These are phyloP conservation scores for Coemansia sp. DNA, from an alignment of 192 early-diverging fungal genomes.

Conservation along the genomic window DNA sequence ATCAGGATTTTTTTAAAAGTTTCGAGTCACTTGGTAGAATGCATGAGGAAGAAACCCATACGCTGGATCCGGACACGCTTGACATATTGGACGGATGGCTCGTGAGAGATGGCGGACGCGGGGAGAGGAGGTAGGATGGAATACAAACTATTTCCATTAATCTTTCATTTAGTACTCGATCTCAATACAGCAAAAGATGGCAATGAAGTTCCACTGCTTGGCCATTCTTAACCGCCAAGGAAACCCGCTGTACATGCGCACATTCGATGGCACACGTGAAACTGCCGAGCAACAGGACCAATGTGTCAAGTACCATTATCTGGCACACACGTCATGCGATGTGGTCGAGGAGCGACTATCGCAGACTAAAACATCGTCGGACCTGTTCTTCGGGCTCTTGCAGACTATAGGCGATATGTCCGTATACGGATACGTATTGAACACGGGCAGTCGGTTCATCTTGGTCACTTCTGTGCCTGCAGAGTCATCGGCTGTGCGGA, in stretches of 20 bases:
- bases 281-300: slow-evolving; percentile 54
- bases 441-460: slow-evolving; percentile 79
- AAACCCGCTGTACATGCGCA: slow-evolving; percentile 84
- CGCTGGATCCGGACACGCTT: neutral
- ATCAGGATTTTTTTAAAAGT: too few species aligned
- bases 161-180: too few species aligned
- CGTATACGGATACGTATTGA: slow-evolving; percentile 88
- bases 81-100: neutral
- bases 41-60: neutral
- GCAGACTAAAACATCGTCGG: slow-evolving; percentile 57
- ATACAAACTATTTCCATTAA: too few species aligned
- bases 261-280: slow-evolving; percentile 57
- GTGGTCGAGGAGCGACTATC: slow-evolving; percentile 68
- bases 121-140: too few species aligned
- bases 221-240: slow-evolving; percentile 60
- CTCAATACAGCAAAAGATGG: neutral
- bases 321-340: slow-evolving; percentile 90
- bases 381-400: slow-evolving; percentile 85
- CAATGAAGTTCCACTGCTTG: slow-evolving; percentile 40
- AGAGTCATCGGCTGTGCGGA: slow-evolving; percentile 82
- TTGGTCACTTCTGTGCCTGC: slow-evolving; percentile 67
- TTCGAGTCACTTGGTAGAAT: too few species aligned
- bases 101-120: too few species aligned
- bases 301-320: slow-evolving; percentile 86
- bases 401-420: slow-evolving; percentile 88